Base-by-base conservation (phyloP, 305 asterid genomes). In the Fraxinus baroniana region DNA sequence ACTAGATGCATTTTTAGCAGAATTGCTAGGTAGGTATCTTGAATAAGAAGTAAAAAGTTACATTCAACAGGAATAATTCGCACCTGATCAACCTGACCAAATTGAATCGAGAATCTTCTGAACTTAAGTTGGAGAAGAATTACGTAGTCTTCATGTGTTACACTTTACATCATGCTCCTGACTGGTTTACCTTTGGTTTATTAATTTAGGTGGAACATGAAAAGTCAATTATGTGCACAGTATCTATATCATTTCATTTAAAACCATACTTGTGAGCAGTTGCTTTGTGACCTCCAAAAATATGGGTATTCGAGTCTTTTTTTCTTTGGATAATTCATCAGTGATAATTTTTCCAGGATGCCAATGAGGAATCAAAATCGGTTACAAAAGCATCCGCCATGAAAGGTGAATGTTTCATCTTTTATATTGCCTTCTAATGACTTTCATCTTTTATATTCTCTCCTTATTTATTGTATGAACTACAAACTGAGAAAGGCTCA, bases 301-400 rank as follows among this genome's bases (percentile, higher is more conserved):
- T 77, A 35, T 52, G 72, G 60, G 52, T 77, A 7, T 32, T 35
- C 33, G 24, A 24, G 9, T 62, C 41, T 82, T 64, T 7, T 20
- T 35, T 39, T n/a, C 41, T 39, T 39, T 1, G 17, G 15, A 12
- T 39, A 49, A 52, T 77, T 57, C 33, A 13, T 66, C 20, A 0
- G 13, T 62, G 66, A 37, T 30, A 35, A 64, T 74, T 66, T 64
- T 84, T 78, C 80, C 89, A 94, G 97, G 97, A 94, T 80, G 94
- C 95, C 32, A 92, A 94, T 32, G 98, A 93, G 90, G 97, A 93
- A 82, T 93, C 97, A 18, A 93, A 92, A 84, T 86, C 97, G 52
- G 93, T 93, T 60, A 94, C 95, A 26, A 94, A 93, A 84, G 98
- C 97, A 78, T 93, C 97, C 41, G 87, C 95, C 4, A 93, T 94